Evolutionary conservation across 495 filamentous ascomycete genomes (phyloP), one percentile per base, ranked within the genome.

Genomic region (Entonaema liquescens): DNA sequence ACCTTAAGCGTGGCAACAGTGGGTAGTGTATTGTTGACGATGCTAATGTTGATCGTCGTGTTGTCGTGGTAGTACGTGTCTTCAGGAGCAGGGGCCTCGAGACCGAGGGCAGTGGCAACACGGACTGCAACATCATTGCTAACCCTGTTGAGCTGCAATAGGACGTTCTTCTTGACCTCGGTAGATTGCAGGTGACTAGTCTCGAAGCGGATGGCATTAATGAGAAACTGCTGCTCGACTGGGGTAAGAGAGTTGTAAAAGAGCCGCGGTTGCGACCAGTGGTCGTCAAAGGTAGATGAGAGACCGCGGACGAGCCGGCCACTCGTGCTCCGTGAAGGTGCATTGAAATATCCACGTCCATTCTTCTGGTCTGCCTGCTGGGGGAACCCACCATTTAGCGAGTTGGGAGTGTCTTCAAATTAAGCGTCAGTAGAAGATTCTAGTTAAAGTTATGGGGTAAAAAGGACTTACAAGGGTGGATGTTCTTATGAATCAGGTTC

Each of bases 201-300:
- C 77, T 94, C 91, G 78, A 94, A 94, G 28, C 92, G 89, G 63
- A 93, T 88, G 1, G 90, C 91, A 79, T 94, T 90, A 78, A 94
- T 84, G 62, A 93, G 75, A 77, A 93, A 90, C 74, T 94, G 92
- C 75, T 93, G 86, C 73, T 93, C 92, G 0, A 86, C 85, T 7
- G 86, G 82, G 5, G 85, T 76, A 49, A 94, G 85, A 0, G 90
- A 93, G 85, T 93, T 92, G 84, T 85, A 93, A 80, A 93, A 91
- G 7, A 93, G 83, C 2, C 92, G 87, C 0, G 90, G 86, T 73
- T 94, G 92, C 3, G 88, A 87, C 90, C 91, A 95, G 79, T 88
- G 87, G 78, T 94, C 91, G 38, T 86, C 77, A 78, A 94, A 93
- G 12, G 88, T 90, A 0, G 88, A 78, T 44, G 89, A 89, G 12